A percentile compares a stretch with the other conserved stretches of the same genome.
These are phyloP conservation scores for Phellinidium pouzarii DNA, from an alignment of 1,284 basidiomycete genomes.

Conservation along the genomic window DNA sequence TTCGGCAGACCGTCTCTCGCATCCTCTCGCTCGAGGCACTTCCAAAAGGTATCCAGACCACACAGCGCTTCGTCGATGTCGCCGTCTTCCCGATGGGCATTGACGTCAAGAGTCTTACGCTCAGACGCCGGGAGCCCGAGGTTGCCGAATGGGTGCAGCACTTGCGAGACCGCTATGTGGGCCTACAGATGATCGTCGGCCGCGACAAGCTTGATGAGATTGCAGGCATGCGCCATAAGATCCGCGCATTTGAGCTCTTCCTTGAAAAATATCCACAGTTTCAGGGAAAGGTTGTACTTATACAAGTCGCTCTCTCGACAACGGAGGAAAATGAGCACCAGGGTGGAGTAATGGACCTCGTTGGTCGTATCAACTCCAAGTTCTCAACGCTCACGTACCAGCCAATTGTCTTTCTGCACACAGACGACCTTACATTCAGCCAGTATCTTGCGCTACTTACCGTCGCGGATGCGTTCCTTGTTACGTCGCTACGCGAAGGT, in stretches of 20 bases:
- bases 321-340: slow-evolving; percentile 72
- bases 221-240: slow-evolving; percentile 77
- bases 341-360: slow-evolving; percentile 68
- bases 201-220: slow-evolving; percentile 85
- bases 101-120: slow-evolving; percentile 65
- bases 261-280: slow-evolving; percentile 73
- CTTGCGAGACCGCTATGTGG: slow-evolving; percentile 71
- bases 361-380: slow-evolving; percentile 76
- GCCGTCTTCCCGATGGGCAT: slow-evolving; percentile 89
- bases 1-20: slow-evolving; percentile 77
- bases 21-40: slow-evolving; percentile 77
- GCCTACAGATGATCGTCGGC: slow-evolving; percentile 82
- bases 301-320: slow-evolving; percentile 83
- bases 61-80: slow-evolving; percentile 69
- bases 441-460: slow-evolving; percentile 81
- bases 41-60: slow-evolving; percentile 74
- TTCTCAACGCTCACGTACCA: slow-evolving; percentile 83
- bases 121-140: slow-evolving; percentile 68
- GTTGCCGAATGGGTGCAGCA: slow-evolving; percentile 77
- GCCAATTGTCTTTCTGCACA: slow-evolving; percentile 83
- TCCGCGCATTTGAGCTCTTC: slow-evolving; percentile 81
- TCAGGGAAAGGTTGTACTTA: slow-evolving; percentile 74
- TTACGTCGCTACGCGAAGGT: slow-evolving; percentile 79
- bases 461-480: slow-evolving; percentile 83
- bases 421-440: slow-evolving; percentile 79